Base-by-base conservation (phyloP, 192 early-diverging fungal species). In the Phycomyces nitens region DNA sequence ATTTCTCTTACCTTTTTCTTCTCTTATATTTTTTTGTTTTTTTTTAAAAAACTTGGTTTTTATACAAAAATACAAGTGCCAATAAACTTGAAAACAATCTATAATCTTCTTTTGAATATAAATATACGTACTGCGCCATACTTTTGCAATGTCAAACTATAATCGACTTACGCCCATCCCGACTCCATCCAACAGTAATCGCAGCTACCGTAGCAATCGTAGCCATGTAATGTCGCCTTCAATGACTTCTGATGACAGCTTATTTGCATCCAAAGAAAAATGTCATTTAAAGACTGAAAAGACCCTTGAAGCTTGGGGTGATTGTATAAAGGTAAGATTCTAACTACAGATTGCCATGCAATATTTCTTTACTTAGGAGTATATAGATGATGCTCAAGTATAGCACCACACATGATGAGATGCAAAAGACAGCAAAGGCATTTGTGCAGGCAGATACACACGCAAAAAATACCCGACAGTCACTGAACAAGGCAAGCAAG, bases 361-460 rank as follows among this genome's bases (percentile, higher is more conserved):
- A 23, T 3, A 21, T 14, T 60, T 1, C 41, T 44, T n/a, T 21
- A 15, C 38, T 22, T 49, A 29, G n/a, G 1, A 41, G 3, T 4
- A 2, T 54, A 20, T 54, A 54, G 53, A 20, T n/a, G 23, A 54
- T 54, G 21, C 21, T 29, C 5, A 22, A 29, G 21, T 54, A 54
- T 21, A 54, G 16, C 10, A 21, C 5, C 22, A 26, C 53, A 14
- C 60, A 62, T 53, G 60, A 62, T 2, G 49, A 62, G 6, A 39
- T 39, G 1, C 15, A 24, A n/a, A 62, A 53, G 34, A 53, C 49
- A 22, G 60, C 60, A 26, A 51, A 34, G 38, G 23, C 14, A 29
- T 62, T 62, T 52, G 38, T 39, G 12, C 60, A 62, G 8, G 60
- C 49, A n/a, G 60, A 62, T 39, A 10, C 12, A 8, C 51, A 62